phyloP scores from a whole-genome alignment of 139 green algal genomes.

The Micractinium sp. region DNA sequence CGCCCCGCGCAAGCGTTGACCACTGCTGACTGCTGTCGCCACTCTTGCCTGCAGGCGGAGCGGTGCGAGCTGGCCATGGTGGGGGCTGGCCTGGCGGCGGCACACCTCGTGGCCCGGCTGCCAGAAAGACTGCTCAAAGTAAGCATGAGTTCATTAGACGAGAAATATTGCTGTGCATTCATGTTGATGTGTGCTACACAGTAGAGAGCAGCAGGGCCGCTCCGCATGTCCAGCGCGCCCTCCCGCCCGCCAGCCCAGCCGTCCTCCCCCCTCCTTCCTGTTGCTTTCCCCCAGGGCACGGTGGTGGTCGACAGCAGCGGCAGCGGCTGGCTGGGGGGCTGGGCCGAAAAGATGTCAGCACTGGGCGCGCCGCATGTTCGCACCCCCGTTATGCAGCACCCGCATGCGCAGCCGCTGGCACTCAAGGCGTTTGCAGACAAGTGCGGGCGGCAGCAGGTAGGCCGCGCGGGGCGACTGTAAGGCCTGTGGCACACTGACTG shows the following conservation, averaged over 20 bases:
- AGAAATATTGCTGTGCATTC: too few species aligned
- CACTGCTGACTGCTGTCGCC: not conserved
- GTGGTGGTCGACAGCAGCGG: conserved; percentile 18
- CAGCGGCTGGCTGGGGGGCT: not conserved
- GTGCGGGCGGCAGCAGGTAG: conserved; percentile 3
- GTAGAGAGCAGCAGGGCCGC: not conserved
- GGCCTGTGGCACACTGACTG: too few species aligned
- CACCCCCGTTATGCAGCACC: conserved; percentile 35
- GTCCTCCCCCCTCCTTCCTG: too few species aligned
- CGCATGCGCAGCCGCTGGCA: conserved; percentile 31
- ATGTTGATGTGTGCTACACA: too few species aligned
- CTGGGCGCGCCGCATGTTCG: conserved; percentile 11
- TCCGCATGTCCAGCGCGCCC: not conserved
- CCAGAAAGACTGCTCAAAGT: conserved; percentile 11
- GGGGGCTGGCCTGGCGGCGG: conserved; percentile 27
- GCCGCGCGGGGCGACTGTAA: too few species aligned
- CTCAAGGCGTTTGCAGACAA: conserved; percentile 33
- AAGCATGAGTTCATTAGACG: too few species aligned
- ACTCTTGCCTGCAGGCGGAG: not conserved
- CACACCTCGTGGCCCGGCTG: conserved; percentile 18
- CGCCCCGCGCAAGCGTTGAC: not conserved
- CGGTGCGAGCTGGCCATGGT: conserved; percentile 37
- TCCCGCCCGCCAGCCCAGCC: not conserved
- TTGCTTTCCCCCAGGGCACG: not conserved
- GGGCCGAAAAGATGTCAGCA: not conserved